Base-by-base conservation (phyloP, 2,329 filamentous ascomycete genomes). In the Magnaporthiopsis rhizophila region DNA sequence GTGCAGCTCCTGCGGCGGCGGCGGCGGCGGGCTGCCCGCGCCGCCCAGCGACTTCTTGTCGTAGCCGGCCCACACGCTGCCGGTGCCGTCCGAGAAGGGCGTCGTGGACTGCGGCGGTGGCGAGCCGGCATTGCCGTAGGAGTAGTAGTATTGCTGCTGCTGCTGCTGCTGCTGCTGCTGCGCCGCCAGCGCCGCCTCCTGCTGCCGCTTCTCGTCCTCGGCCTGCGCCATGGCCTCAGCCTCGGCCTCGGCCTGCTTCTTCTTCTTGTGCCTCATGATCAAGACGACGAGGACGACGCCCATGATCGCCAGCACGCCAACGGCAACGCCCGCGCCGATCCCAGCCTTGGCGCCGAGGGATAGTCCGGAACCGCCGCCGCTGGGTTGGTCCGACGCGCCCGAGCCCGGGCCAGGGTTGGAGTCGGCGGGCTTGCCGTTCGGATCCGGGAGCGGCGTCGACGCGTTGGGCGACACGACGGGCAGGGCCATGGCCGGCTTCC, bases 281-380 rank as follows among this genome's bases (percentile, higher is more conserved):
- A 71, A 69, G 18, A 74, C 28, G 32, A 68, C 69, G 50, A 70
- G 70, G 8, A 71, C 62, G 38, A 72, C 71, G 59, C 70, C 74
- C 5, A 66, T 69, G 26, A 76, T 24, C 0, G 71, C 72, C 15
- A 77, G 67, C 15, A 70, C 73, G 62, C 71, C 75, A 13, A 77
- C 63, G 2, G 71, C 69, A 26, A 74, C 73, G 32, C 76, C 75
- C 7, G 75, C 71, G 24, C 73, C 72, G 62, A 76, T 69, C 28
- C 76, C 74, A 1, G 70, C 72, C 66, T 75, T 76, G 67, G 73
- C 75, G 9, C 74, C 74, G 0, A 71, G 67, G 57, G 72, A 74
- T 12, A 78, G 71, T 24, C 64, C 45, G 63, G 30, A 61, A n/a
- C 66, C 18, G 13, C 21, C 32, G 28, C 59, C 56, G 4, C 62